Conservation (phyloP, 352 stramenopile genomes). For the Phytophthora ohioensis region DNA sequence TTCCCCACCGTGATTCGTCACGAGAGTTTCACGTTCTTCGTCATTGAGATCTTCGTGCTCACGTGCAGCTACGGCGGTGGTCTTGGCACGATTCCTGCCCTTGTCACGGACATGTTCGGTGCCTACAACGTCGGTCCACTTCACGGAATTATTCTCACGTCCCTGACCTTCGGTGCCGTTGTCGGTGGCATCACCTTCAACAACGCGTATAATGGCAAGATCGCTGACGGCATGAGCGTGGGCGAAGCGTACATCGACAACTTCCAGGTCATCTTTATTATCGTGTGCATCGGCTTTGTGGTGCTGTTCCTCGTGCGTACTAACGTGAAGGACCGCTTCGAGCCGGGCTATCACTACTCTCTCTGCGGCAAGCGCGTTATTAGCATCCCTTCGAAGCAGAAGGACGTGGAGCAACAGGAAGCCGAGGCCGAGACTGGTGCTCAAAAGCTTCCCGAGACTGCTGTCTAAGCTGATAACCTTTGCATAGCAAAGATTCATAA, state of each 20-base stretch:
- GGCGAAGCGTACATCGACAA: slow-evolving; percentile 75
- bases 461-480: slow-evolving; percentile 6
- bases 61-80: slow-evolving; percentile 76
- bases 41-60: slow-evolving; percentile 68
- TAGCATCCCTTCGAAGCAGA: slow-evolving; percentile 59
- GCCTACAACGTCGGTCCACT: slow-evolving; percentile 78
- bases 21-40: slow-evolving; percentile 63
- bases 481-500: background rate
- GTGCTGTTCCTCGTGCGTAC: slow-evolving; percentile 74
- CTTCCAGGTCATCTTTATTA: slow-evolving; percentile 75
- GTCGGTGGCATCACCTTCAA: slow-evolving; percentile 80
- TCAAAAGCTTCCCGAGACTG: slow-evolving; percentile 11
- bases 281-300: slow-evolving; percentile 70
- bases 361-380: slow-evolving; percentile 67
- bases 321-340: slow-evolving; percentile 70
- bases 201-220: slow-evolving; percentile 49
- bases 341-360: slow-evolving; percentile 71
- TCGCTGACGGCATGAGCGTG: slow-evolving; percentile 47
- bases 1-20: slow-evolving; percentile 67
- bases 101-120: slow-evolving; percentile 87
- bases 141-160: slow-evolving; percentile 63
- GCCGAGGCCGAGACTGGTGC: slow-evolving; percentile 4
- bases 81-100: slow-evolving; percentile 75
- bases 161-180: slow-evolving; percentile 76
- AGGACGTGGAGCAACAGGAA: slow-evolving; percentile 39